Evolutionary conservation across 2,329 filamentous ascomycete species (phyloP).

Genomic region (Helicocarpus griseus): DNA sequence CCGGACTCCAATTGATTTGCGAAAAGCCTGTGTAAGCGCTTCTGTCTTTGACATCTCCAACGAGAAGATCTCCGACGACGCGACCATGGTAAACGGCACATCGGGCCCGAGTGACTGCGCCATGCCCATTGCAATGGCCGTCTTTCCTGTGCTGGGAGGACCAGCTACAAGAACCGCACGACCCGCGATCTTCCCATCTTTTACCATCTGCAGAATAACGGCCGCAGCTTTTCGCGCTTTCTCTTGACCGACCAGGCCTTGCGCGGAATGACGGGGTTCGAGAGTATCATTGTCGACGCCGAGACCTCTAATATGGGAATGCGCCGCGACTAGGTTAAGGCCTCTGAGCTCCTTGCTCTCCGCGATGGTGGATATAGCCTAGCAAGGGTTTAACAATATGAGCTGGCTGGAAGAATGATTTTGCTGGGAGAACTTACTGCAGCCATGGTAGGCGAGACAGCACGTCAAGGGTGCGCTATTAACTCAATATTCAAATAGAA

Average conservation of each 20-base stretch:
- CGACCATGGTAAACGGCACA: slow-evolving; percentile 91
- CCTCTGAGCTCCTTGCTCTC: slow-evolving; percentile 94
- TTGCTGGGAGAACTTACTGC: slow-evolving; percentile 21
- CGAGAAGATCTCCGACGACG: slow-evolving; percentile 95
- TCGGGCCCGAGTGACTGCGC: slow-evolving; percentile 88
- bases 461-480: not conserved
- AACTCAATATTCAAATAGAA: not conserved
- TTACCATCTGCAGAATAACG: slow-evolving; percentile 96
- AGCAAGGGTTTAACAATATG: not conserved
- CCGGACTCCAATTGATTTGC: slow-evolving; percentile 93
- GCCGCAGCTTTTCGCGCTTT: slow-evolving; percentile 95
- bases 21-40: slow-evolving; percentile 95
- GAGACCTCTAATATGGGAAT: slow-evolving; percentile 94
- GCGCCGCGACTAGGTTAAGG: slow-evolving; percentile 93
- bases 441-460: slow-evolving; percentile 22
- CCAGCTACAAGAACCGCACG: slow-evolving; percentile 90
- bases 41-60: slow-evolving; percentile 99
- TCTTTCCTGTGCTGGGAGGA: slow-evolving; percentile 94
- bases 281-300: slow-evolving; percentile 87
- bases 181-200: slow-evolving; percentile 96
- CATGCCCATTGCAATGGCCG: slow-evolving; percentile 98
- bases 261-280: slow-evolving; percentile 73
- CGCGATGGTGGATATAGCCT: slow-evolving; percentile 72
- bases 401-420: not conserved
- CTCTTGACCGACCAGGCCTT: slow-evolving; percentile 90